These are phyloP conservation scores for Colletotrichum spaethianum DNA, from an alignment of 2,329 filamentous ascomycete species.

Conservation along the genomic window DNA sequence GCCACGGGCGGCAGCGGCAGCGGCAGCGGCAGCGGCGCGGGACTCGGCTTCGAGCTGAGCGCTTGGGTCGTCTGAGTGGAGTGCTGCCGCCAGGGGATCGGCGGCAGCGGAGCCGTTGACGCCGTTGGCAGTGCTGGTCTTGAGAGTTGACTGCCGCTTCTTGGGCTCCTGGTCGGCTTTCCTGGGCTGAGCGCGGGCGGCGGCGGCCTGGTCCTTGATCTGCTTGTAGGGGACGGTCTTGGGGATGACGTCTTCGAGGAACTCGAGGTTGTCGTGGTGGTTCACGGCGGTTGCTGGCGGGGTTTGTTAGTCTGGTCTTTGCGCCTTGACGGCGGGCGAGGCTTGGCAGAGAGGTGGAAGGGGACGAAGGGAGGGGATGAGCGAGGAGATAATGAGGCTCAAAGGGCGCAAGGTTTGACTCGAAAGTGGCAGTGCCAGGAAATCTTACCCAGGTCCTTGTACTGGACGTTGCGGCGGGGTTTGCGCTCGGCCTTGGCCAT, in stretches of 20 bases:
- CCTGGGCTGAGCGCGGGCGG: slow-evolving; percentile 63
- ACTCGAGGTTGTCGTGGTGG: slow-evolving; percentile 94
- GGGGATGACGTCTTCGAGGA: slow-evolving; percentile 91
- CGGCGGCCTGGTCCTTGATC: slow-evolving; percentile 75
- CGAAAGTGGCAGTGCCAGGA: neutral
- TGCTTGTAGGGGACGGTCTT: slow-evolving; percentile 86
- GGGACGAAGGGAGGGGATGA: neutral
- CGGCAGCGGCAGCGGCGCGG: slow-evolving; percentile 61
- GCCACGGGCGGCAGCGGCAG: slow-evolving; percentile 45
- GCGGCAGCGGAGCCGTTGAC: slow-evolving; percentile 38
- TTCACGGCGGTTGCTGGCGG: slow-evolving; percentile 83
- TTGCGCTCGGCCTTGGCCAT: slow-evolving; percentile 93
- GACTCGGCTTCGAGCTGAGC: slow-evolving; percentile 70
- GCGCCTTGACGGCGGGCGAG: slow-evolving; percentile 17
- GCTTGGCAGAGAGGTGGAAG: neutral
- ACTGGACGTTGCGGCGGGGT: slow-evolving; percentile 93
- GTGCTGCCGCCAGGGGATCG: slow-evolving; percentile 19
- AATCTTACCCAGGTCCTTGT: slow-evolving; percentile 86
- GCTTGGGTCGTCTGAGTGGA: slow-evolving; percentile 59
- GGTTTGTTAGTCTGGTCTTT: slow-evolving; percentile 16
- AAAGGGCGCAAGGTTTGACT: neutral
- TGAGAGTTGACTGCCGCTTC: slow-evolving; percentile 45
- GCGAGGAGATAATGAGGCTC: neutral
- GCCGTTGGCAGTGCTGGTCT: slow-evolving; percentile 16
- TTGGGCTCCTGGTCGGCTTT: slow-evolving; percentile 56